phyloP scores from a whole-genome alignment of 805 yeast species.

The Lipomyces kockii region DNA sequence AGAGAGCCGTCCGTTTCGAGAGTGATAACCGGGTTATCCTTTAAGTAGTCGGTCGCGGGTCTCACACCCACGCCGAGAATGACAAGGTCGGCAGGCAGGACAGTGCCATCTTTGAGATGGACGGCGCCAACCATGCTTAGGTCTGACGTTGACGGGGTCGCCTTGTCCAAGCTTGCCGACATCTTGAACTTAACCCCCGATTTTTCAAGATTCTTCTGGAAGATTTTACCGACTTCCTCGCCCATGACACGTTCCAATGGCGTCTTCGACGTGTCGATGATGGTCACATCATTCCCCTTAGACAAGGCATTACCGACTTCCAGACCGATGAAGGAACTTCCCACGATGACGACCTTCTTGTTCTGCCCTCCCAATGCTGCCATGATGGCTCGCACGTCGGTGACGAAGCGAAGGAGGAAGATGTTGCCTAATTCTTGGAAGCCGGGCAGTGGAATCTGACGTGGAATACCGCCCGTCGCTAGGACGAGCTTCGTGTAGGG shows the following conservation, averaged over 20 bases:
- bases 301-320: slow-evolving; percentile 14
- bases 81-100: slow-evolving; percentile 15
- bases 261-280: slow-evolving; percentile 12
- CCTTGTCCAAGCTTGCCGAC: slow-evolving; percentile 7
- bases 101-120: slow-evolving; percentile 17
- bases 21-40: not conserved
- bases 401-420: slow-evolving; percentile 12
- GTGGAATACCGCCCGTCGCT: slow-evolving; percentile 23
- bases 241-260: slow-evolving; percentile 19
- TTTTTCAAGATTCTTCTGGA: slow-evolving; percentile 12
- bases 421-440: slow-evolving; percentile 13
- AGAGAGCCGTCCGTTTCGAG: slow-evolving; percentile 20
- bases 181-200: slow-evolving; percentile 11
- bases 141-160: not conserved
- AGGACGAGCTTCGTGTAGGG: slow-evolving; percentile 15
- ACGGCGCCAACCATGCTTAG: slow-evolving; percentile 10
- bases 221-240: slow-evolving; percentile 11
- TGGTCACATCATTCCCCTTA: slow-evolving; percentile 17
- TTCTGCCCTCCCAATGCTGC: slow-evolving; percentile 13
- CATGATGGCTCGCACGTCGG: slow-evolving; percentile 6
- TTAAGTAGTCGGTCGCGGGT: slow-evolving; percentile 14
- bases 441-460: slow-evolving; percentile 17
- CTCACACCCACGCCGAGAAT: slow-evolving; percentile 20
- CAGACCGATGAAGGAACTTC: slow-evolving; percentile 24
- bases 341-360: slow-evolving; percentile 21